phyloP scores from a whole-genome alignment of 1,284 basidiomycete genomes.

The Bondarzewia mesenterica region DNA sequence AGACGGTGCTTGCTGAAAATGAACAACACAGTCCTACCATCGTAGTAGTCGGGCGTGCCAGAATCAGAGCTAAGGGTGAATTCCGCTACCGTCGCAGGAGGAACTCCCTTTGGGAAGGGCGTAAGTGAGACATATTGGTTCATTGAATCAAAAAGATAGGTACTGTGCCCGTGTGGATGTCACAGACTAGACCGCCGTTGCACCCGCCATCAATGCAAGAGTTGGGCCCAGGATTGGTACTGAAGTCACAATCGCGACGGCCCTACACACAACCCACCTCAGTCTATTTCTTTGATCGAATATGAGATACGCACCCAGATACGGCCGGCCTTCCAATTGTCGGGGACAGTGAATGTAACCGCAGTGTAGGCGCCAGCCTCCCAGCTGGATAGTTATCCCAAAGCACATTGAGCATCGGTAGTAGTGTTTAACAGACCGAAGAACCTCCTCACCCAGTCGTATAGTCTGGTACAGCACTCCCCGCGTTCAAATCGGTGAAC shows the following conservation, averaged over 20 bases:
- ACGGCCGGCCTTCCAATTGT: slow-evolving; percentile 20
- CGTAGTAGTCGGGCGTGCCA: slow-evolving; percentile 30
- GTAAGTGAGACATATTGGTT: neutral
- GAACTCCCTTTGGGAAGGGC: slow-evolving; percentile 27
- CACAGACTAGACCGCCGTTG: slow-evolving; percentile 39
- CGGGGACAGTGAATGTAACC: slow-evolving; percentile 16
- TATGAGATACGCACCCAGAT: slow-evolving; percentile 18
- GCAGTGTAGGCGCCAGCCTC: slow-evolving; percentile 12
- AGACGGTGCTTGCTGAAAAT: neutral
- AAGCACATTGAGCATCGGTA: neutral
- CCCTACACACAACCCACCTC: too few species aligned
- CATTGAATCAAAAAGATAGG: neutral
- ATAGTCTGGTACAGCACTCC: slow-evolving; percentile 18
- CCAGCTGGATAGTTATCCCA: slow-evolving; percentile 13
- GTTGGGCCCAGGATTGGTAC: slow-evolving; percentile 30
- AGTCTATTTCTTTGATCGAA: too few species aligned
- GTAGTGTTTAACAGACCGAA: too few species aligned
- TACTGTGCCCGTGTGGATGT: slow-evolving; percentile 30
- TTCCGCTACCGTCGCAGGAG: slow-evolving; percentile 36
- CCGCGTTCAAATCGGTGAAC: slow-evolving; percentile 25
- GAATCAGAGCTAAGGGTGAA: slow-evolving; percentile 27
- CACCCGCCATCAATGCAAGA: slow-evolving; percentile 38
- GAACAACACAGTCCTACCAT: slow-evolving; percentile 20
- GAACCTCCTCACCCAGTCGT: slow-evolving; percentile 21
- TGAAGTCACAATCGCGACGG: slow-evolving; percentile 39